Percentiles rank a stretch among this genome's conserved stretches.
Conservation (phyloP, 805 yeast species). For the Priceomyces carsonii region DNA sequence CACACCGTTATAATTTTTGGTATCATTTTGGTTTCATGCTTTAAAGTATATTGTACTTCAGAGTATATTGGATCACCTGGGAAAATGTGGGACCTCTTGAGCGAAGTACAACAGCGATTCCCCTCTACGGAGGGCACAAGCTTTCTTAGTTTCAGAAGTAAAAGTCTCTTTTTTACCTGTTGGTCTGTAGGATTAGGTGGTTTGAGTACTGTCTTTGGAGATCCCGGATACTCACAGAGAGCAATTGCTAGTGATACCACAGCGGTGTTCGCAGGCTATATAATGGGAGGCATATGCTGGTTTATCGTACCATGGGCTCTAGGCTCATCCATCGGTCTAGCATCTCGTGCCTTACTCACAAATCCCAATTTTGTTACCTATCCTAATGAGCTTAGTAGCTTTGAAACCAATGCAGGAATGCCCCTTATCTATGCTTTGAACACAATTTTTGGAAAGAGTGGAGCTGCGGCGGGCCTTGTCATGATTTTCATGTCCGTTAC, state of each 20-base stretch:
- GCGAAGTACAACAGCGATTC: constrained; percentile 13
- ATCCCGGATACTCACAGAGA: constrained; percentile 25
- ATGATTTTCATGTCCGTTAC: constrained; percentile 41
- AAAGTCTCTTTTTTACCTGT: constrained; percentile 22
- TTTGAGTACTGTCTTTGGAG: constrained; percentile 21
- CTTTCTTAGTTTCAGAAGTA: constrained; percentile 17
- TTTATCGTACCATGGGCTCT: constrained; percentile 25
- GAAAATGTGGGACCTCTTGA: constrained; percentile 23
- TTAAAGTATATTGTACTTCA: constrained; percentile 17
- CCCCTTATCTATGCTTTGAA: constrained; percentile 20
- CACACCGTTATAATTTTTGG: constrained; percentile 22
- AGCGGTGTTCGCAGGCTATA: constrained; percentile 21
- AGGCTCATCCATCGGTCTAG: constrained; percentile 35
- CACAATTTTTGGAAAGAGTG: constrained; percentile 24
- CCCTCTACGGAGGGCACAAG: constrained; percentile 15
- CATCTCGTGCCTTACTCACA: constrained; percentile 31
- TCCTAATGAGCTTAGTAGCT: constrained; percentile 10
- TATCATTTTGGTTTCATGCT: no score
- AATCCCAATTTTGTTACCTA: constrained; percentile 19
- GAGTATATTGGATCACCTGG: constrained; percentile 22
- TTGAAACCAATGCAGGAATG: constrained; percentile 20
- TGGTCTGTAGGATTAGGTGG: constrained; percentile 22
- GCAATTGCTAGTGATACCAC: constrained; percentile 24
- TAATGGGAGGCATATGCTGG: constrained; percentile 25
- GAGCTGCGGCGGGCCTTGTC: constrained; percentile 27